Evolutionary conservation across 2,329 filamentous ascomycete species (phyloP).

Genomic region (Trichoderma cornu-damae): DNA sequence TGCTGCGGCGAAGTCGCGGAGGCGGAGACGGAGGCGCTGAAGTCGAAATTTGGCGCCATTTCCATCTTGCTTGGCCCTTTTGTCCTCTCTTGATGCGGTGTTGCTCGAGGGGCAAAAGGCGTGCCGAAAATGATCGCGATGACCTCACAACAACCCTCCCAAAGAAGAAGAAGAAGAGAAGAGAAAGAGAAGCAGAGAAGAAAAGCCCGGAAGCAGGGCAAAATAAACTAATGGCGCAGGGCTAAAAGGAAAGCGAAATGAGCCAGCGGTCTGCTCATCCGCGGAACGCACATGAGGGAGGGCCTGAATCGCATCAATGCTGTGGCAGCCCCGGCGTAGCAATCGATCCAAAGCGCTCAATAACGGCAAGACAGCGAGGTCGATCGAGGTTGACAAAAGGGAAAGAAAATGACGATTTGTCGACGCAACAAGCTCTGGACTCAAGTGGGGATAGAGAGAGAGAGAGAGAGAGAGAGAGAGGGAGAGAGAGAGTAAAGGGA

Average conservation of each 20-base stretch:
- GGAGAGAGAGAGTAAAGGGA: background rate
- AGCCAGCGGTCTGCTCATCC: conserved; percentile 9
- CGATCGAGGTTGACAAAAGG: conserved; percentile 4
- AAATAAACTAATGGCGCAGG: conserved; percentile 1
- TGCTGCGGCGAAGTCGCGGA: conserved; percentile 22
- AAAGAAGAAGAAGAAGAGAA: too few species aligned
- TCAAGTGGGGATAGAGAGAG: conserved; percentile 2
- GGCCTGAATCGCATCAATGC: conserved; percentile 15
- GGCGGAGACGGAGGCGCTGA: conserved; percentile 24
- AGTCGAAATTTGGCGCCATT: conserved; percentile 23
- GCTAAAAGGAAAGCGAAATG: background rate
- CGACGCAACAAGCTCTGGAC: conserved; percentile 7
- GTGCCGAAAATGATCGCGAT: background rate
- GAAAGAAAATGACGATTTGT: conserved; percentile 6
- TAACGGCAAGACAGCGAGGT: background rate
- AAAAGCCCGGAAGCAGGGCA: background rate
- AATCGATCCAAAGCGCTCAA: background rate
- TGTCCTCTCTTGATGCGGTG: background rate
- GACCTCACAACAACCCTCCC: background rate
- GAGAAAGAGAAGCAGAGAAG: too few species aligned
- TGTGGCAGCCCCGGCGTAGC: background rate
- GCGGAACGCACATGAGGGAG: conserved; percentile 8
- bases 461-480: too few species aligned
- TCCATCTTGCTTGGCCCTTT: background rate
- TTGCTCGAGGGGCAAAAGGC: background rate